Evolutionary conservation across 495 filamentous ascomycete genomes (phyloP).

Genomic region (Pyrenula aspistea): DNA sequence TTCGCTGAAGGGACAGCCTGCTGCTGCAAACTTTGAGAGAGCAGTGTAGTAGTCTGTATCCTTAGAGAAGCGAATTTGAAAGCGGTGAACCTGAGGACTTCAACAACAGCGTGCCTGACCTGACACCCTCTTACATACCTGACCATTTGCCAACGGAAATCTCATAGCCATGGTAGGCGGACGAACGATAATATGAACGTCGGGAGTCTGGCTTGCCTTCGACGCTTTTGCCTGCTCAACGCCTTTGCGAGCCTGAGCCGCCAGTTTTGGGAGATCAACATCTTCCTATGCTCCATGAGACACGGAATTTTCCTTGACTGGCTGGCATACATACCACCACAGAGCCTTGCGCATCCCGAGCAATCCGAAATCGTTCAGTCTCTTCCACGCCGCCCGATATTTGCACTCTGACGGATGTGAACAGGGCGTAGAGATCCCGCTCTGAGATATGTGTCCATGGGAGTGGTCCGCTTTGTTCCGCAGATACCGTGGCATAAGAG

Average conservation of each 20-base stretch:
- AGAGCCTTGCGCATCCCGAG: not conserved
- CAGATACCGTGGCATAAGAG: not conserved
- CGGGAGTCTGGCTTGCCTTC: conserved; percentile 4
- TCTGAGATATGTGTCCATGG: not conserved
- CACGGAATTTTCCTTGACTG: not conserved
- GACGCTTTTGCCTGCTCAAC: conserved; percentile 6
- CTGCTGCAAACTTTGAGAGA: conserved; percentile 13
- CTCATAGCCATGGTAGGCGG: conserved; percentile 19
- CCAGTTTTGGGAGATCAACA: not conserved
- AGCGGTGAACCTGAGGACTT: conserved; percentile 23
- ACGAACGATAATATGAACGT: conserved; percentile 13
- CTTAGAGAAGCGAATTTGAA: conserved; percentile 29
- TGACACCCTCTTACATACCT: conserved; percentile 7
- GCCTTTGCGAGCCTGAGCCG: not conserved
- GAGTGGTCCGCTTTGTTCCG: not conserved
- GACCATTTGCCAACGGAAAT: conserved; percentile 9
- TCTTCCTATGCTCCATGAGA: not conserved
- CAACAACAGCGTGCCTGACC: conserved; percentile 1
- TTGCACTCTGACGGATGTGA: not conserved
- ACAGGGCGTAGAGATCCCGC: not conserved
- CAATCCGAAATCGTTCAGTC: not conserved
- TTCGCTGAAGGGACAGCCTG: conserved; percentile 17
- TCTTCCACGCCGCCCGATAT: not conserved
- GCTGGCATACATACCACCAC: not conserved
- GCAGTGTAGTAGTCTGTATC: conserved; percentile 21